Evolutionary conservation across 2,329 filamentous ascomycete species (phyloP).

Genomic region (Plectosphaerella sp.): DNA sequence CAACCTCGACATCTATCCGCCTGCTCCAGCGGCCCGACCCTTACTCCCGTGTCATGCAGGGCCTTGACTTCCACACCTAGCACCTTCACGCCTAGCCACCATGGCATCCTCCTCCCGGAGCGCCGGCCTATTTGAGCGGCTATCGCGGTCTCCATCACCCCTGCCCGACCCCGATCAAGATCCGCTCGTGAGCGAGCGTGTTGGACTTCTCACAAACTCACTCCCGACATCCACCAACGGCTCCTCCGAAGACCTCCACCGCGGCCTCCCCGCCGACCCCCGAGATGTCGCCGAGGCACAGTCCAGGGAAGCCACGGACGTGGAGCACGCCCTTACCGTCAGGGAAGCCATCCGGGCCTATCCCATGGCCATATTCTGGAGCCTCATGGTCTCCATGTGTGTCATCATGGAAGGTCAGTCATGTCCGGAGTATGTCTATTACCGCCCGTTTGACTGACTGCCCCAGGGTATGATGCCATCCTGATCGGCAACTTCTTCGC

Average conservation of each 20-base stretch:
- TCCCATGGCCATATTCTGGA: slow-evolving; percentile 20
- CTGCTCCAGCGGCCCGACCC: too few relatives aligned
- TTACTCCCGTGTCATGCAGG: neutral
- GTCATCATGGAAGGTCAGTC: slow-evolving; percentile 23
- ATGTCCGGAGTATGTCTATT: too few relatives aligned
- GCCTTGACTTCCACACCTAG: too few relatives aligned
- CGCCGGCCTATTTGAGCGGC: neutral
- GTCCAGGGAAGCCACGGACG: slow-evolving; percentile 6
- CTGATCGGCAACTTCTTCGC: slow-evolving; percentile 18
- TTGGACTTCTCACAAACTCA: neutral
- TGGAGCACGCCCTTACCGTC: slow-evolving; percentile 8
- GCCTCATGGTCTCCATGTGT: slow-evolving; percentile 17
- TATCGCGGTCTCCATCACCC: neutral
- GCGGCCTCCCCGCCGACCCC: neutral
- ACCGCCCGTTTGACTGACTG: neutral
- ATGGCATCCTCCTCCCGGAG: slow-evolving; percentile 1
- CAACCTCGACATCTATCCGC: too few relatives aligned
- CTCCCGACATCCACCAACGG: too few relatives aligned
- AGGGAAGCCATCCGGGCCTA: slow-evolving; percentile 11
- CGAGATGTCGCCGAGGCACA: slow-evolving; percentile 2
- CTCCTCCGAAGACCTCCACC: neutral
- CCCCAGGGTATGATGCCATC: slow-evolving; percentile 8
- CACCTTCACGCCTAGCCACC: too few relatives aligned
- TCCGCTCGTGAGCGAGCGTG: neutral
- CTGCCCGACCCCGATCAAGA: neutral